Conservation (phyloP, 2,329 filamentous ascomycete genomes). For the Verticillium zaregamsianum region DNA sequence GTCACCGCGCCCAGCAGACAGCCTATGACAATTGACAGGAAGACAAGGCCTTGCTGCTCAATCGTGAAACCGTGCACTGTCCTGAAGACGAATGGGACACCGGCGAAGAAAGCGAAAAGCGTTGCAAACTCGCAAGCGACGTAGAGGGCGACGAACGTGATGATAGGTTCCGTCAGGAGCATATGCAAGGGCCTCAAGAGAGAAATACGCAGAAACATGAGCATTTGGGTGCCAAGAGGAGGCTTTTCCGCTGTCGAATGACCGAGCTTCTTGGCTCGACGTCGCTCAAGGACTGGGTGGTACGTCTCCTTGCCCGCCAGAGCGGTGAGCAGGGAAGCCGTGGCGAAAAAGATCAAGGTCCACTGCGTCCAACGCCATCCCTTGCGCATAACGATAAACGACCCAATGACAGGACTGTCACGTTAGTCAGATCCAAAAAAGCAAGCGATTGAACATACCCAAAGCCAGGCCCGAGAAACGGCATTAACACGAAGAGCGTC, state of each 20-base stretch:
- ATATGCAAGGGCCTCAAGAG: constrained; percentile 51
- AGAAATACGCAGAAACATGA: constrained; percentile 33
- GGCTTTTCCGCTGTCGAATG: constrained; percentile 17
- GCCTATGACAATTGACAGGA: constrained; percentile 40
- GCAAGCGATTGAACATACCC: constrained; percentile 31
- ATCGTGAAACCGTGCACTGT: constrained; percentile 38
- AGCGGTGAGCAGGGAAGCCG: constrained; percentile 31
- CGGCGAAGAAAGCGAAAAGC: constrained; percentile 49
- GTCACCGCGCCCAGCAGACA: constrained; percentile 38
- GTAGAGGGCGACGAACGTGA: constrained; percentile 50
- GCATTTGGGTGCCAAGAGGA: constrained; percentile 14
- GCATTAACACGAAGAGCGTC: constrained; percentile 43
- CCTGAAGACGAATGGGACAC: constrained; percentile 44
- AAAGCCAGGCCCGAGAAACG: constrained; percentile 48
- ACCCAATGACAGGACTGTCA: constrained; percentile 40
- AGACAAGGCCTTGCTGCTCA: constrained; percentile 38
- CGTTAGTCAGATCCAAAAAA: not conserved
- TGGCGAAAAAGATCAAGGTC: constrained; percentile 32
- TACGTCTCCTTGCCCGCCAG: constrained; percentile 48
- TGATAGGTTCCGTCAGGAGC: constrained; percentile 59
- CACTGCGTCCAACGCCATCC: constrained; percentile 53
- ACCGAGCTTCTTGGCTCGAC: constrained; percentile 30
- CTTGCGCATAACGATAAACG: constrained; percentile 39
- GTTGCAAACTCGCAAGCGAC: constrained; percentile 47
- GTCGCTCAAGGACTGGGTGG: constrained; percentile 43